Conservation (phyloP, 306 rosid genomes). For the Trifolium subterraneum region DNA sequence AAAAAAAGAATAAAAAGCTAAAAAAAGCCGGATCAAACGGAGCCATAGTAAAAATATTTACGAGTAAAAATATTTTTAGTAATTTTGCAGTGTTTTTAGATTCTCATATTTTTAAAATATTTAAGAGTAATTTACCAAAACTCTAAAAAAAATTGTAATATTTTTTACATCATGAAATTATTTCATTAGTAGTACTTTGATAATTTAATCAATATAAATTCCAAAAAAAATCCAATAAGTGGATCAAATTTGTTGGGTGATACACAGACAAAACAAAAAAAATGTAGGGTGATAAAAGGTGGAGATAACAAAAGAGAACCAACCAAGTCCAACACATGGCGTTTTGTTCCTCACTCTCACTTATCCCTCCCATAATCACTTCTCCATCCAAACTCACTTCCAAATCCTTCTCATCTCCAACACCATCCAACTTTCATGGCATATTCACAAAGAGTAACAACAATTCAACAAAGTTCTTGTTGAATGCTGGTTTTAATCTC, state of each 20-base stretch:
- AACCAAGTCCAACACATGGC: constrained; percentile 54
- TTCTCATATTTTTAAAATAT: too few species aligned
- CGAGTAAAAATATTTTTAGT: too few species aligned
- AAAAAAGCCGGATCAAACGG: too few species aligned
- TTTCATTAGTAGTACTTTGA: too few species aligned
- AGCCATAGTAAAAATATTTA: too few species aligned
- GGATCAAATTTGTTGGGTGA: constrained; percentile 1
- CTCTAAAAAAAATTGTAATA: too few species aligned
- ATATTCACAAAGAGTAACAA: constrained; percentile 36
- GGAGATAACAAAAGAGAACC: constrained; percentile 16
- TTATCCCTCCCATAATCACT: constrained; percentile 44
- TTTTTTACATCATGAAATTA: too few species aligned
- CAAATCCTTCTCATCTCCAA: constrained; percentile 23
- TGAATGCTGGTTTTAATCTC: constrained; percentile 71
- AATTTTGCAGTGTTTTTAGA: too few species aligned
- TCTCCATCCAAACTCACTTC: constrained; percentile 49
- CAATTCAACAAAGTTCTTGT: constrained; percentile 41
- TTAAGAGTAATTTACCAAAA: too few species aligned
- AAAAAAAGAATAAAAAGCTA: too few species aligned
- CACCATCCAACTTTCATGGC: constrained; percentile 39
- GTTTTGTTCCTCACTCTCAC: constrained; percentile 55
- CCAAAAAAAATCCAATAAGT: neutral
- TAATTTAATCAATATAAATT: too few species aligned
- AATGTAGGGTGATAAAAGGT: neutral
- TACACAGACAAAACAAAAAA: too few species aligned